A percentile compares a stretch with the other conserved stretches of the same genome.
Conservation (phyloP, 2,329 filamentous ascomycete genomes). For the Emmonsia crescens region DNA sequence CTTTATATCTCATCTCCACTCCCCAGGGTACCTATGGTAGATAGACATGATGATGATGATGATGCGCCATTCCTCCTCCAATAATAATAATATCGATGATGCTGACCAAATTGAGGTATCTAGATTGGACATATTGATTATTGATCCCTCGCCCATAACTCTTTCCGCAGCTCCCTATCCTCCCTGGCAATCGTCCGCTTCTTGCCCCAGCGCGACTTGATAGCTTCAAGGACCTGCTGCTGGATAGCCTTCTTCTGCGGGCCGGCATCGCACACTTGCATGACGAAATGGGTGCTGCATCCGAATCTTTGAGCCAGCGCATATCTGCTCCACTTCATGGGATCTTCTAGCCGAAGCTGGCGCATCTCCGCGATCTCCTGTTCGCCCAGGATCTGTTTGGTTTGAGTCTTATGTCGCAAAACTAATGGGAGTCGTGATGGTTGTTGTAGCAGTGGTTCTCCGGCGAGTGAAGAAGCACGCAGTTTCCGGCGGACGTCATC, state of each 20-base stretch:
- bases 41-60: background rate
- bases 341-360: conserved; percentile 43
- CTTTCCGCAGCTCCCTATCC: conserved; percentile 49
- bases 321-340: conserved; percentile 48
- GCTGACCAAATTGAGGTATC: background rate
- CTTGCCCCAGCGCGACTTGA: conserved; percentile 50
- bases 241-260: conserved; percentile 39
- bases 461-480: conserved; percentile 26
- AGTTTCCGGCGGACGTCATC: conserved; percentile 45
- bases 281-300: conserved; percentile 52
- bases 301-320: conserved; percentile 52
- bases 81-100: background rate
- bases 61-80: background rate
- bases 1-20: background rate
- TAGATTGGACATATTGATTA: conserved; percentile 18
- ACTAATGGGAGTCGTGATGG: conserved; percentile 35
- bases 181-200: conserved; percentile 50
- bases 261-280: conserved; percentile 46
- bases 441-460: conserved; percentile 7
- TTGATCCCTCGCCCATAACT: conserved; percentile 49
- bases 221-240: conserved; percentile 39
- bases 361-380: conserved; percentile 51
- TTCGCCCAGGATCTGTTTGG: conserved; percentile 52
- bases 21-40: background rate
- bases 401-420: conserved; percentile 38